These are phyloP conservation scores for Cladosporium cucumerinum DNA, from an alignment of 2,329 filamentous ascomycete species.

Conservation along the genomic window DNA sequence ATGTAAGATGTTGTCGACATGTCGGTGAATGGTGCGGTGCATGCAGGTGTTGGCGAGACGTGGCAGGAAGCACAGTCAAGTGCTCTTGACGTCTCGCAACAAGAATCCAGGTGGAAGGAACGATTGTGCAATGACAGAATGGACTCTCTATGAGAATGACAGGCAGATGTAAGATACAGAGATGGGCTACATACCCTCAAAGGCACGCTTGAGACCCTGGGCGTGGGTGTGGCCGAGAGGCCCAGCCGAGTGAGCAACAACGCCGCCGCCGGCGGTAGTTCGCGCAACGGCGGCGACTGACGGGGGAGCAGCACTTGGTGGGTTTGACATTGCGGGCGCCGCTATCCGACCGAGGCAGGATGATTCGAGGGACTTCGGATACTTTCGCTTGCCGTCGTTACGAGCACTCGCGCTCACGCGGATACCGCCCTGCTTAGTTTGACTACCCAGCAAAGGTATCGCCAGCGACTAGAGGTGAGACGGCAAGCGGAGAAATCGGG, in stretches of 20 bases:
- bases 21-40: constrained; percentile 7
- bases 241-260: constrained; percentile 9
- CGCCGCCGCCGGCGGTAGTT: not conserved
- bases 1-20: constrained; percentile 9
- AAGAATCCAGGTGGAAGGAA: not conserved
- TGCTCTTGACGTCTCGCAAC: not conserved
- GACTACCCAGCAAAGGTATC: not conserved
- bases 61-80: not conserved
- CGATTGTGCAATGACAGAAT: too few species aligned
- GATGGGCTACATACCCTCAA: constrained; percentile 11
- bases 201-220: constrained; percentile 16
- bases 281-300: constrained; percentile 7
- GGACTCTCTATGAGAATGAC: not conserved
- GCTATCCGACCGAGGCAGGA: constrained; percentile 4
- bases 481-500: not conserved
- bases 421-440: not conserved
- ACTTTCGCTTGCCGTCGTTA: constrained; percentile 5
- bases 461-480: not conserved
- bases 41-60: constrained; percentile 3
- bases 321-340: constrained; percentile 8
- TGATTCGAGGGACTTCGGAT: not conserved
- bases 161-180: not conserved
- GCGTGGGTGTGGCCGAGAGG: constrained; percentile 14
- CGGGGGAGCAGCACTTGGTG: constrained; percentile 1
- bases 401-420: not conserved